These are phyloP conservation scores for Exophiala spinifera DNA, from an alignment of 2,329 filamentous ascomycete species.

Conservation along the genomic window DNA sequence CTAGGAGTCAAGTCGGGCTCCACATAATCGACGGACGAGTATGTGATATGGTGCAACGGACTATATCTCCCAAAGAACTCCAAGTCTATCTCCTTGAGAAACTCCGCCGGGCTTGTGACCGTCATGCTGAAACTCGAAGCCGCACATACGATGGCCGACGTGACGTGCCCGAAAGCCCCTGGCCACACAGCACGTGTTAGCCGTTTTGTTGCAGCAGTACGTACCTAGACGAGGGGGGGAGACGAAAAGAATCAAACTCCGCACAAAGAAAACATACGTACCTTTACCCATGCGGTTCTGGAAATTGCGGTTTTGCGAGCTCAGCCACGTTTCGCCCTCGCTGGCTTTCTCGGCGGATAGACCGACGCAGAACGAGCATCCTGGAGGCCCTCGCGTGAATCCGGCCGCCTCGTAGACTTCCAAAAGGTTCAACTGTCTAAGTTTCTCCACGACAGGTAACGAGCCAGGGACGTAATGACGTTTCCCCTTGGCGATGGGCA, in stretches of 20 bases:
- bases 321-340: conserved; percentile 45
- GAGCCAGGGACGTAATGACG: conserved; percentile 44
- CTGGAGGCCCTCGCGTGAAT: conserved; percentile 43
- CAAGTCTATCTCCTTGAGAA: conserved; percentile 33
- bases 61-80: conserved; percentile 24
- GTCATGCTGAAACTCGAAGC: conserved; percentile 48
- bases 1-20: conserved; percentile 13
- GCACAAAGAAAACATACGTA: no score
- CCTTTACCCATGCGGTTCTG: conserved; percentile 47
- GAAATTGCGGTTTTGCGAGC: conserved; percentile 49
- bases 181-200: no score
- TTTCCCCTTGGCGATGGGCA: conserved; percentile 36
- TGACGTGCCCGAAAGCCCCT: conserved; percentile 46
- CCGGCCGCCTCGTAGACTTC: conserved; percentile 42
- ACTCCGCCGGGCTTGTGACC: conserved; percentile 38
- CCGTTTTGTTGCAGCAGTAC: background rate
- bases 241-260: no score
- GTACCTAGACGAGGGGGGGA: no score
- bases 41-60: conserved; percentile 4
- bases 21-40: conserved; percentile 13
- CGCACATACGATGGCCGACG: conserved; percentile 47
- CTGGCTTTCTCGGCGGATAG: conserved; percentile 42
- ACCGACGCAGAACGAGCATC: conserved; percentile 48
- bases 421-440: conserved; percentile 37
- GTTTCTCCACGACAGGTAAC: conserved; percentile 38